A percentile compares a stretch with the other conserved stretches of the same genome.
These are phyloP conservation scores for Aleurites moluccanus DNA, from an alignment of 441 rosid genomes.

Conservation along the genomic window DNA sequence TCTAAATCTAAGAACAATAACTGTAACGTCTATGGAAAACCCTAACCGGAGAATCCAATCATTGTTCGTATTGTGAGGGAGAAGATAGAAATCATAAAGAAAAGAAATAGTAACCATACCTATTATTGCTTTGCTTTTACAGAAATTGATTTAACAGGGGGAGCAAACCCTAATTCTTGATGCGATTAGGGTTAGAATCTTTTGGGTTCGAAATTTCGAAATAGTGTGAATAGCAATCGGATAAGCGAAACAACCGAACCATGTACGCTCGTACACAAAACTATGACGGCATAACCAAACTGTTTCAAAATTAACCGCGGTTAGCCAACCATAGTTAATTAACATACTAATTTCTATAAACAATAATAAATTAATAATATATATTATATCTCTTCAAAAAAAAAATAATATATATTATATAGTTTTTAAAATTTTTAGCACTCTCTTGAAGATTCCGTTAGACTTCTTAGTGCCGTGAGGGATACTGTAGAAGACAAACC, in stretches of 20 bases:
- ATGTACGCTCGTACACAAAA: no score
- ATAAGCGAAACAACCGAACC: no score
- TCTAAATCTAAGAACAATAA: not conserved
- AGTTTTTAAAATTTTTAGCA: not conserved
- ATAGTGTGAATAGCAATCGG: not conserved
- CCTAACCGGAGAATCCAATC: not conserved
- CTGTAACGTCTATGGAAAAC: not conserved
- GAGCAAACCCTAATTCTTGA: not conserved
- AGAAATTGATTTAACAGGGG: no score
- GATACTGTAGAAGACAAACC: not conserved
- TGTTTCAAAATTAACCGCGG: not conserved
- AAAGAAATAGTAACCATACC: not conserved
- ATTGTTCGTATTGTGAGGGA: no score
- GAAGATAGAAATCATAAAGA: not conserved
- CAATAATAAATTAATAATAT: no score
- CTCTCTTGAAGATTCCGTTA: constrained; percentile 36
- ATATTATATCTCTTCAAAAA: no score
- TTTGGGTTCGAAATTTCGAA: not conserved
- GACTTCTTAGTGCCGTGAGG: constrained; percentile 30
- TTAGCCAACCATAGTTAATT: not conserved
- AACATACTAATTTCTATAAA: not conserved
- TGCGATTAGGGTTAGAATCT: not conserved
- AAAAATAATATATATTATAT: no score
- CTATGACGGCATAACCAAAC: not conserved
- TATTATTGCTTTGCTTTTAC: no score